These are phyloP conservation scores for Aureobasidium uvarum DNA, from an alignment of 2,329 filamentous ascomycete species.

Conservation along the genomic window DNA sequence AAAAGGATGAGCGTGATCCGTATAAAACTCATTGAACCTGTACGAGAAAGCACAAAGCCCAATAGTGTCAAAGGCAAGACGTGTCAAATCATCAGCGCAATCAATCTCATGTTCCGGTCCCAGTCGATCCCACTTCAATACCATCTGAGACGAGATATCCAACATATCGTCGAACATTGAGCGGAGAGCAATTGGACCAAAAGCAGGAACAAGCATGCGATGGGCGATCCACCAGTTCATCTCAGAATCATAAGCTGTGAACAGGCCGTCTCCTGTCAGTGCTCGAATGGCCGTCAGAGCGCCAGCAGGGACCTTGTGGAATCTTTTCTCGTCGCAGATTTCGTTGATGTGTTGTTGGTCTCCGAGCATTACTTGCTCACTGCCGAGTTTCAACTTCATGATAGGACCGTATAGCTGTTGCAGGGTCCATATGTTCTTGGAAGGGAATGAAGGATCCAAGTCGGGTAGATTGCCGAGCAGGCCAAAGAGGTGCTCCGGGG, in stretches of 20 bases:
- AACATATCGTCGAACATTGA: slow-evolving; percentile 45
- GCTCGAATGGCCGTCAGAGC: neutral
- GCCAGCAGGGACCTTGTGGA: neutral
- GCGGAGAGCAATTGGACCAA: slow-evolving; percentile 48
- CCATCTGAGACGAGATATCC: slow-evolving; percentile 38
- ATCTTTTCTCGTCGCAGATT: neutral
- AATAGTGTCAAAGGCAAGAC: slow-evolving; percentile 10
- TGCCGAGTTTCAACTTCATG: slow-evolving; percentile 10
- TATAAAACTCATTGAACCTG: slow-evolving; percentile 9
- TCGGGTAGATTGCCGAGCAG: slow-evolving; percentile 30
- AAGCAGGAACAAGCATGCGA: slow-evolving; percentile 48
- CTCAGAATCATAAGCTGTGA: neutral
- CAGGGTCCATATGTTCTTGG: slow-evolving; percentile 25
- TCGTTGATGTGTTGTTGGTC: neutral
- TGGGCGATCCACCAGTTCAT: slow-evolving; percentile 42
- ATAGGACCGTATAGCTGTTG: slow-evolving; percentile 10
- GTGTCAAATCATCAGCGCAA: neutral
- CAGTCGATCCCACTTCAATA: slow-evolving; percentile 31
- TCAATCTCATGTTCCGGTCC: slow-evolving; percentile 1
- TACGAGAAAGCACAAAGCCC: slow-evolving; percentile 4
- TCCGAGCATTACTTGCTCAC: neutral
- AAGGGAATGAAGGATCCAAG: slow-evolving; percentile 28
- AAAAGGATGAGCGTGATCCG: slow-evolving; percentile 4
- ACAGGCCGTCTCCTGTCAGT: slow-evolving; percentile 3
- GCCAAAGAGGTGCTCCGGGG: slow-evolving; percentile 24